A percentile compares a stretch with the other conserved stretches of the same genome.
phyloP scores from a whole-genome alignment of 2,329 filamentous ascomycete genomes.

The Botrytis elliptica region DNA sequence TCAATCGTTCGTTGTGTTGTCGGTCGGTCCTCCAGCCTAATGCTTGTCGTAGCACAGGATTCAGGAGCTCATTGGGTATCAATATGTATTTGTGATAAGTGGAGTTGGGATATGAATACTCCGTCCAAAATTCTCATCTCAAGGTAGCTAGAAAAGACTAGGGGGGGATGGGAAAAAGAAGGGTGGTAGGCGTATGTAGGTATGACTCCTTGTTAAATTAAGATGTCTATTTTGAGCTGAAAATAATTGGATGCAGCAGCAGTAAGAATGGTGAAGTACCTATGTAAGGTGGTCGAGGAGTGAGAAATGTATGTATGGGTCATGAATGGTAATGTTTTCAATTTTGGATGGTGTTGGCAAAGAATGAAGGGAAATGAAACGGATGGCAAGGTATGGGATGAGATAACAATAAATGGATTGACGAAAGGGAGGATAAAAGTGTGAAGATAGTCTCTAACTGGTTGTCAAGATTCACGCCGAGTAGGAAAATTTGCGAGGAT shows the following conservation, averaged over 20 bases:
- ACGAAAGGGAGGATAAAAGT: not conserved
- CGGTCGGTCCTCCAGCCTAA: conserved; percentile 13
- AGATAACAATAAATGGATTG: conserved; percentile 2
- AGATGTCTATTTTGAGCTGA: conserved; percentile 11
- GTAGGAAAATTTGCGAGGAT: conserved; percentile 6
- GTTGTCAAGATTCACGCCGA: conserved; percentile 7
- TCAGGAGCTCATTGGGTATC: conserved; percentile 21
- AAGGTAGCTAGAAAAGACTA: conserved; percentile 3
- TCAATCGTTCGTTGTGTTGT: conserved; percentile 8
- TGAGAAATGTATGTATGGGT: conserved; percentile 6
- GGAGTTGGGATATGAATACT: conserved; percentile 19
- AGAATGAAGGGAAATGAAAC: conserved; percentile 1
- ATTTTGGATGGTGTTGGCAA: conserved; percentile 1
- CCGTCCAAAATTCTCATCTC: conserved; percentile 1
- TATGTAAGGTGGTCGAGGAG: not conserved
- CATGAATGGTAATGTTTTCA: conserved; percentile 9
- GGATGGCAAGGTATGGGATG: not conserved
- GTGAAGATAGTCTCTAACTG: not conserved
- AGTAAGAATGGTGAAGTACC: not conserved
- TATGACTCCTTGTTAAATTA: conserved; percentile 12
- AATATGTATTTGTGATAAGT: conserved; percentile 20
- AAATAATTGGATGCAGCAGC: not conserved
- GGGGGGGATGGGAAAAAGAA: not conserved
- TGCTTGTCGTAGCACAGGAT: conserved; percentile 8
- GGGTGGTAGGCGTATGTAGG: not conserved